Percentiles rank a stretch among this genome's conserved stretches.
Evolutionary conservation across 148 eudicot genomes (phyloP).

Genomic region (Selenicereus undatus): DNA sequence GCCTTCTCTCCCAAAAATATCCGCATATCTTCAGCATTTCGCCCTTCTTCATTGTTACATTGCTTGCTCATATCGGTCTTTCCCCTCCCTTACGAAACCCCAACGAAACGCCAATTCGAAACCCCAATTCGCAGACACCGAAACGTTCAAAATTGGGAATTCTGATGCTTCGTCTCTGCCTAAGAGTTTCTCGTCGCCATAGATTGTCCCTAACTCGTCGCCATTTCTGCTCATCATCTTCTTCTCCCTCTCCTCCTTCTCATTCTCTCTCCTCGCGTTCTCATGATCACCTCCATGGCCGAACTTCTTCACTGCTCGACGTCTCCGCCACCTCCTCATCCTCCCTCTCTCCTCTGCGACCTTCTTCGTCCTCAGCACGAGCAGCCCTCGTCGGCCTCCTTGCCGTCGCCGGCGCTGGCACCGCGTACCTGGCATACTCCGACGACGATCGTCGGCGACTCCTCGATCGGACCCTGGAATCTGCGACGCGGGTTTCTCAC

Average conservation of each 20-base stretch:
- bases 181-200: neutral
- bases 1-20: no score
- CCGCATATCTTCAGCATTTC: no score
- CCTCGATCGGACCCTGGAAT: conserved; percentile 43
- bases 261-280: no score
- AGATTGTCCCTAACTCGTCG: neutral
- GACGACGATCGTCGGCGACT: conserved; percentile 15
- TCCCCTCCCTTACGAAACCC: no score
- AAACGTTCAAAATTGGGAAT: no score
- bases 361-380: neutral
- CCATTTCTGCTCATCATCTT: neutral
- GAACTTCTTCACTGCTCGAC: neutral
- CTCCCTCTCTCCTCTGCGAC: neutral
- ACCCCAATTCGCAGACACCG: no score
- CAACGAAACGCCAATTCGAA: no score
- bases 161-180: conserved; percentile 14
- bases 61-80: no score
- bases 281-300: neutral
- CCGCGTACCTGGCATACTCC: conserved; percentile 26
- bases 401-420: conserved; percentile 33
- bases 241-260: neutral
- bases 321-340: conserved; percentile 1
- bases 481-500: conserved; percentile 30
- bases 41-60: no score
- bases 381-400: conserved; percentile 6